Conservation (phyloP, 306 rosid species). For the Hylodesmum podocarpum region DNA sequence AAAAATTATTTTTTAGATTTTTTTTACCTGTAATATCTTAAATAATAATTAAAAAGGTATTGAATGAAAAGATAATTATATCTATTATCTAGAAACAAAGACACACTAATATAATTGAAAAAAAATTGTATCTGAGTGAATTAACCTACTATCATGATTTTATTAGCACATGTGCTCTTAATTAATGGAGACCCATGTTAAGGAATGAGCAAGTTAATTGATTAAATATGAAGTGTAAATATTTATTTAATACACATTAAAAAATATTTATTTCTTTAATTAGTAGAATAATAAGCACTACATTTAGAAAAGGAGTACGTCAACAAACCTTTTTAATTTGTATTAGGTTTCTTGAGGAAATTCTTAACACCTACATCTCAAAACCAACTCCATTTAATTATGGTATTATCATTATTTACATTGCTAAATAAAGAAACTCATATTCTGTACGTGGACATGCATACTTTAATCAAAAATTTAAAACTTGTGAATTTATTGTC, state of each 20-base stretch:
- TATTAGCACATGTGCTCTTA: background rate
- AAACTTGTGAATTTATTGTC: background rate
- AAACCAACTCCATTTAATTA: slow-evolving; percentile 4
- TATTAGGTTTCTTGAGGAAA: background rate
- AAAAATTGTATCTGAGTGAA: background rate
- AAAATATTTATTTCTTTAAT: background rate
- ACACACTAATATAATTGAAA: background rate
- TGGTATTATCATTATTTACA: slow-evolving; percentile 17
- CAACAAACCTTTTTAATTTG: background rate
- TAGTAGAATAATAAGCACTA: background rate
- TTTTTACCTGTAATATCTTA: background rate
- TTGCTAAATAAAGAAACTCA: slow-evolving; percentile 28
- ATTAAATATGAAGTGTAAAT: background rate
- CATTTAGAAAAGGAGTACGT: background rate
- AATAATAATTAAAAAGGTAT: background rate
- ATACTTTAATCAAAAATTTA: background rate
- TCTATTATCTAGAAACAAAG: background rate
- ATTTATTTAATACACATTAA: background rate
- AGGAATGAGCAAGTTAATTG: background rate
- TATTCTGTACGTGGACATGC: background rate
- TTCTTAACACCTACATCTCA: background rate
- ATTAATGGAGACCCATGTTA: background rate
- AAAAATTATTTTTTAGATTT: background rate
- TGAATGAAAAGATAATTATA: background rate
- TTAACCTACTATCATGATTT: background rate